Evolutionary conservation across 2,329 filamentous ascomycete species (phyloP), one percentile per base, ranked within the genome.

Genomic region (Dothistroma septosporum): DNA sequence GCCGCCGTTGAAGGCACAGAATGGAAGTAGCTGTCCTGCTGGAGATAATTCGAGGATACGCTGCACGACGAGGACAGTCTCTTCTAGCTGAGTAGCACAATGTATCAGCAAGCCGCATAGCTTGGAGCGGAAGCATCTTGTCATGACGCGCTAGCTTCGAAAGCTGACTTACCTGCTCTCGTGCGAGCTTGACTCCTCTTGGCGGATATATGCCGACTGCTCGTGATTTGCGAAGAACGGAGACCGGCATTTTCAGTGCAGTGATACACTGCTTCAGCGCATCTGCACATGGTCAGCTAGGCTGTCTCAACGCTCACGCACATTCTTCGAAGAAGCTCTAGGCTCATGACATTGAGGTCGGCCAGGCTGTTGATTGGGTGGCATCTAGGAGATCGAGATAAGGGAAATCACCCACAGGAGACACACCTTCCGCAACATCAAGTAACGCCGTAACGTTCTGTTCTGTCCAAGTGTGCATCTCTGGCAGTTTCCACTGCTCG

Each of bases 1-100:
- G 11, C 94, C 94, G 57, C 93, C 94, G 75, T 99, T 99, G 80
- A 99, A 99, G 22, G 94, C 94, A 73, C 94, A 99, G 73, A 97
- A 99, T 0, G 94, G 94, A 33, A 99, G 69, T 65, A 82, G 75
- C 47, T 79, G 76, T 1, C 88, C 89, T 32, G 88, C 88, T 0
- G 83, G 78, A 46, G 87, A 90, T 69, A 92, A 84, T 76, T 97
- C 93, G 4, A 99, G 83, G 53, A 91, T 92, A 74, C 95, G 93
- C 76, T 97, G 93, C 19, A 94, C 91, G 1, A 96, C 91, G 11
- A 99, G 82, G 0, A 99, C 94, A 0, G 93, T 97, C 78, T 99
- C 94, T 75, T 99, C 94, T 19, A 99, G 84, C 60, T 89, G 24
- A 28, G 24, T 28, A 2, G 24, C 24, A 28, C 24, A 28, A 6